Evolutionary conservation across 208 protist genomes (phyloP), one percentile per base, ranked within the genome.

Genomic region (Trypanosoma boissoni): DNA sequence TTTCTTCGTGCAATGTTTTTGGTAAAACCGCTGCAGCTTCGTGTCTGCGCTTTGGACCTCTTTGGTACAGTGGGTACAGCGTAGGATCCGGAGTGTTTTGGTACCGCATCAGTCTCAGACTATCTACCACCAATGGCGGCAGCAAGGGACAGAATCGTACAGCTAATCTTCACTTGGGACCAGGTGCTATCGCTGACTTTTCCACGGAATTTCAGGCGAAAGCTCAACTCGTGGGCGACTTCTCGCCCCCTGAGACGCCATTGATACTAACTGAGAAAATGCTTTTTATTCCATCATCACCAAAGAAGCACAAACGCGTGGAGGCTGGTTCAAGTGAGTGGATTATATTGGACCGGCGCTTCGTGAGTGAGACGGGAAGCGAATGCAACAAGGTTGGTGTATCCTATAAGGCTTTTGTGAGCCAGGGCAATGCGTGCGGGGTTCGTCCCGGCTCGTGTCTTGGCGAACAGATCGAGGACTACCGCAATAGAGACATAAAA

Each of bases 381-480:
- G 76, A 83, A 31, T 97, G 92, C 70, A 80, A 97, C 68, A 93
- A 93, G 56, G 72, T 97, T 1, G 92, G 92, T 23, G 86, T 95
- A 16, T 91, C 81, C 9, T 94, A 92, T 72, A 84, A 91, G 60
- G 89, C 79, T n/a, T 94, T 94, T 48, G 55, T 65, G 0, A 76
- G 68, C 36, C 85, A 96, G 52, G 78, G 79, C 27, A 85, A 86
- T 44, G 46, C 51, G 42, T 97, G 92, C 72, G 50, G 58, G 20
- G 37, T 86, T 27, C 12, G 32, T 16, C 56, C 48, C 31, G 90
- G 88, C 54, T 80, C 75, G 64, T 97, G 92, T 62, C 68, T 96
- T 45, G 76, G 52, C 10, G 76, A 71, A 5, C 92, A 97, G 55
- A 63, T 97, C 28, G 83, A 92, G 57, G 79, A 92, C 58, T 80